Base-by-base conservation (phyloP, 2,329 filamentous ascomycete genomes). In the Talaromyces sp. region DNA sequence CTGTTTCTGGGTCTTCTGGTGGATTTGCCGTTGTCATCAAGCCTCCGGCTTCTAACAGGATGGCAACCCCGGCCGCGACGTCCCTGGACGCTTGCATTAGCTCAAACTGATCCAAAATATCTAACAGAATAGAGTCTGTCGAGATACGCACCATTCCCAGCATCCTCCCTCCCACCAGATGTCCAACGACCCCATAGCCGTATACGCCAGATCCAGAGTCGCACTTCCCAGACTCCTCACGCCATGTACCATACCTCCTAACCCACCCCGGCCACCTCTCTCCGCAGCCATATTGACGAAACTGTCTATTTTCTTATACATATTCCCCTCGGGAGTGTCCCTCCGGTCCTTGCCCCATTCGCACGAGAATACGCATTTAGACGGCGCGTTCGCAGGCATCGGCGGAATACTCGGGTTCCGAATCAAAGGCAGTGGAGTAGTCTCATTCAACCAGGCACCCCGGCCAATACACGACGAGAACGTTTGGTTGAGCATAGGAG, bases 91-190 rank as follows among this genome's bases (percentile, higher is more conserved):
- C 3, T 41, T 43, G 4, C 50, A 21, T 60, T 29, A 53, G 27
- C 11, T 10, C 17, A 56, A 31, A 32, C 14, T 52, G 58, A 38
- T 27, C 2, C 17, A 32, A 35, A 10, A 19, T 5, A 50, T 10
- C 6, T 53, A 46, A 12, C 3, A 32, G 27, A 58, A 53, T 21
- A 26, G 3, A 29, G 32, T 1, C 27, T 29, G 21, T 29, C 24
- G 48, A 32, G 17, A 19, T 48, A 72, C 80, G 65, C 67, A 87
- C 86, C 89, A 92, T 73, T 91, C 89, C 88, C 88, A 91, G 68
- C 88, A 91, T 0, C 88, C 88, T 3, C 88, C 89, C 70, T 92
- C 88, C 88, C 88, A 92, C 88, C 89, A 91, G 11, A 91, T 90
- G 73, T 92, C 89, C 65, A 91, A 87, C 0, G 85, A 80, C 0